phyloP scores from a whole-genome alignment of 1,284 basidiomycete species.

The Rhodotorula sp. region DNA sequence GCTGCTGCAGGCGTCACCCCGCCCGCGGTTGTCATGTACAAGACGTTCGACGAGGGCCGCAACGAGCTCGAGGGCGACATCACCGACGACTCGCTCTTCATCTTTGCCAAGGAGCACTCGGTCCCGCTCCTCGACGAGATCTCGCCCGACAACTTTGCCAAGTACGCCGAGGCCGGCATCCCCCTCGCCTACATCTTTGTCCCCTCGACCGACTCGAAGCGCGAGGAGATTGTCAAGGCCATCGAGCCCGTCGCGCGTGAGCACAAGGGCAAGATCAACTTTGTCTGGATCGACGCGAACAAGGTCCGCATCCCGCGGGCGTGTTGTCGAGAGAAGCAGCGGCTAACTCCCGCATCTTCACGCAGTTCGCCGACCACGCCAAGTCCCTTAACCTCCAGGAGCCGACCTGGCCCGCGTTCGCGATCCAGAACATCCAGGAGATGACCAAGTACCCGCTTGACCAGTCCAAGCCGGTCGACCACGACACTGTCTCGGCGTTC shows the following conservation, averaged over 20 bases:
- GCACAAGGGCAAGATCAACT: constrained; percentile 87
- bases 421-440: constrained; percentile 84
- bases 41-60: constrained; percentile 83
- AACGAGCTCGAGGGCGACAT: constrained; percentile 63
- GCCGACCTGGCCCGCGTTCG: constrained; percentile 88
- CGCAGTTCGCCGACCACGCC: constrained; percentile 85
- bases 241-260: constrained; percentile 75
- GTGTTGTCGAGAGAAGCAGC: neutral
- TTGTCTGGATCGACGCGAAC: constrained; percentile 96
- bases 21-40: constrained; percentile 89
- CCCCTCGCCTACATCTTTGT: constrained; percentile 95
- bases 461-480: constrained; percentile 62
- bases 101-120: constrained; percentile 80
- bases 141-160: constrained; percentile 86
- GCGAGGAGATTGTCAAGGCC: constrained; percentile 68
- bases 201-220: constrained; percentile 69
- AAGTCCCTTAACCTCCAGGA: constrained; percentile 87
- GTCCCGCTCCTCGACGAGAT: constrained; percentile 92
- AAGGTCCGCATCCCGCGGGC: constrained; percentile 54
- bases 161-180: constrained; percentile 77
- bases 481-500: constrained; percentile 63
- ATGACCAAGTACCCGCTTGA: constrained; percentile 84
- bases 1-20: constrained; percentile 73
- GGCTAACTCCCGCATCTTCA: neutral
- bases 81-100: constrained; percentile 65